Evolutionary conservation across 176 grass and related monocot species (phyloP).

Genomic region (Oryza coarctata): DNA sequence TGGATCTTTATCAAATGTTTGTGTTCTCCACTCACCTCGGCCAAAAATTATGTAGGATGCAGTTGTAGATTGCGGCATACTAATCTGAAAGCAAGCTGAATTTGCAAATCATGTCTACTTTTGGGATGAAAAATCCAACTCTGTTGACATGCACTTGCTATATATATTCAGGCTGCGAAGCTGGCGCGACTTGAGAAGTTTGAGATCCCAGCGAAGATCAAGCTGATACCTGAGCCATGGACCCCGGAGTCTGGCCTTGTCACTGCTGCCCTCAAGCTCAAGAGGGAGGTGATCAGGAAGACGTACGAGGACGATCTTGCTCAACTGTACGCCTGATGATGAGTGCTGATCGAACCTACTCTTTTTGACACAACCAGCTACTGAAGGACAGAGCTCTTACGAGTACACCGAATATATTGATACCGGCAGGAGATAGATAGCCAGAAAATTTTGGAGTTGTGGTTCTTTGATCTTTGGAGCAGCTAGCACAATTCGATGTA

Average conservation of each 20-base stretch:
- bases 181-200: conserved; percentile 75
- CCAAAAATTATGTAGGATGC: neutral
- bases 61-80: neutral
- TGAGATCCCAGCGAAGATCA: conserved; percentile 64
- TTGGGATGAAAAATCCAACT: neutral
- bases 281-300: conserved; percentile 68
- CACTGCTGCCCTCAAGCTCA: conserved; percentile 63
- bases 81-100: neutral
- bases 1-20: conserved; percentile 68
- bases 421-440: neutral
- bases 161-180: conserved; percentile 56
- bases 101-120: neutral
- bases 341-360: neutral
- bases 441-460: neutral
- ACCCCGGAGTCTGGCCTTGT: conserved; percentile 58
- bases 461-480: neutral
- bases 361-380: conserved; percentile 5
- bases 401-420: neutral
- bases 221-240: conserved; percentile 52
- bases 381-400: neutral
- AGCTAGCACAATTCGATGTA: neutral
- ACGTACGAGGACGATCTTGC: conserved; percentile 56
- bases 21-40: conserved; percentile 25
- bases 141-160: conserved; percentile 6
- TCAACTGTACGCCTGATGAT: conserved; percentile 55